phyloP scores from a whole-genome alignment of 2,329 filamentous ascomycete genomes.

The Acrodontium crateriforme region DNA sequence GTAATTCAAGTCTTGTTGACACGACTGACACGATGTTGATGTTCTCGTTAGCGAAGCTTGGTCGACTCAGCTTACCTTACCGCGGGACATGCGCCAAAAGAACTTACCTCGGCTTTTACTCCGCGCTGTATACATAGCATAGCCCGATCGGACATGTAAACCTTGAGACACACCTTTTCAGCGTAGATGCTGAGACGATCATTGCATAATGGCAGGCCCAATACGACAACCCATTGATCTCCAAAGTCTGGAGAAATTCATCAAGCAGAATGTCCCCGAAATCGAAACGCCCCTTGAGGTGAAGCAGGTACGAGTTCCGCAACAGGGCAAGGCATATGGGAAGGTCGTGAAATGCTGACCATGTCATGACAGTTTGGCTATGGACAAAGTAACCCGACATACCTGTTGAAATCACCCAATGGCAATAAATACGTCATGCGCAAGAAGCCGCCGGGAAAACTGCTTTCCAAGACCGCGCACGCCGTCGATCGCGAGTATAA shows the following conservation, averaged over 20 bases:
- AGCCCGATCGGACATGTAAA: too few relatives aligned
- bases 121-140: too few relatives aligned
- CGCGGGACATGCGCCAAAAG: too few relatives aligned
- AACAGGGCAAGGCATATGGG: background rate
- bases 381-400: conserved; percentile 94
- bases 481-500: conserved; percentile 92
- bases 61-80: too few relatives aligned
- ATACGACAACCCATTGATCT: conserved; percentile 87
- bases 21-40: too few relatives aligned
- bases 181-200: too few relatives aligned
- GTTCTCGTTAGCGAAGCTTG: too few relatives aligned
- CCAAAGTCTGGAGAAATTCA: conserved; percentile 62
- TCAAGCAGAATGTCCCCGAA: conserved; percentile 63
- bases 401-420: conserved; percentile 65
- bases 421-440: conserved; percentile 71
- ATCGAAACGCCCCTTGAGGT: conserved; percentile 73
- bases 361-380: conserved; percentile 62
- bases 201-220: conserved; percentile 62
- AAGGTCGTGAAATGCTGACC: background rate
- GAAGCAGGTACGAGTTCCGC: conserved; percentile 58
- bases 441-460: conserved; percentile 93
- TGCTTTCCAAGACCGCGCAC: conserved; percentile 87
- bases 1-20: too few relatives aligned
- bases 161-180: too few relatives aligned
- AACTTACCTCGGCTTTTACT: too few relatives aligned